Conservation (phyloP, 139 green algal species). For the Penium margaritaceum region DNA sequence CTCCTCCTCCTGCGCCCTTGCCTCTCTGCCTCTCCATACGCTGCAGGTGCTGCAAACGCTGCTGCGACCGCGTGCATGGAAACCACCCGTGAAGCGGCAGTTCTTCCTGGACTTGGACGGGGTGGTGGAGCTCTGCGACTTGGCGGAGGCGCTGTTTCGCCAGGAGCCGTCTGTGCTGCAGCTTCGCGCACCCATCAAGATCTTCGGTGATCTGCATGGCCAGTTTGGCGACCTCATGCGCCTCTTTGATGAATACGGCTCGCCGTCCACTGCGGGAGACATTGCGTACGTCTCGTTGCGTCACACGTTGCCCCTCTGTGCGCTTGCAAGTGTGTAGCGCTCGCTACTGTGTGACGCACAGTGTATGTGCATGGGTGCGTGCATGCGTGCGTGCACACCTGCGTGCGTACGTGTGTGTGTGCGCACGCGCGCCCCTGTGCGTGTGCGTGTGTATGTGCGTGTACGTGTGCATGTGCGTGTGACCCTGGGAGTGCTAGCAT, state of each 20-base stretch:
- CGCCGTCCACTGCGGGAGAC: slow-evolving; percentile 86
- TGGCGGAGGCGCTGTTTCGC: slow-evolving; percentile 61
- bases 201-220: slow-evolving; percentile 97
- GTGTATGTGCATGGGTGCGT: too few relatives aligned
- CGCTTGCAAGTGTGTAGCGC: too few relatives aligned
- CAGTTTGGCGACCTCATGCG: slow-evolving; percentile 99
- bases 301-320: too few relatives aligned
- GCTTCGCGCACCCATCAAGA: slow-evolving; percentile 83
- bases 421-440: too few relatives aligned
- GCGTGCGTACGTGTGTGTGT: too few relatives aligned
- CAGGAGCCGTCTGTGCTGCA: slow-evolving; percentile 70
- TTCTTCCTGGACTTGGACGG: slow-evolving; percentile 70
- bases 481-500: too few relatives aligned
- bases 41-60: slow-evolving; percentile 74
- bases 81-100: slow-evolving; percentile 63
- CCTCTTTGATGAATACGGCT: slow-evolving; percentile 97
- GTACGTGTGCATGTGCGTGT: too few relatives aligned
- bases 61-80: slow-evolving; percentile 47
- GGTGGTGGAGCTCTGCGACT: slow-evolving; percentile 83
- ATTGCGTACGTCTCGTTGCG: slow-evolving; percentile 86
- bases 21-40: too few relatives aligned
- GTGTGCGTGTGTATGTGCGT: too few relatives aligned
- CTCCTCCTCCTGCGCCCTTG: too few relatives aligned
- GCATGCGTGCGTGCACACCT: too few relatives aligned
- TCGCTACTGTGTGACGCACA: too few relatives aligned